Evolutionary conservation across 2,329 filamentous ascomycete species (phyloP), one percentile per base, ranked within the genome.

Genomic region (Fusarium tuaranense): DNA sequence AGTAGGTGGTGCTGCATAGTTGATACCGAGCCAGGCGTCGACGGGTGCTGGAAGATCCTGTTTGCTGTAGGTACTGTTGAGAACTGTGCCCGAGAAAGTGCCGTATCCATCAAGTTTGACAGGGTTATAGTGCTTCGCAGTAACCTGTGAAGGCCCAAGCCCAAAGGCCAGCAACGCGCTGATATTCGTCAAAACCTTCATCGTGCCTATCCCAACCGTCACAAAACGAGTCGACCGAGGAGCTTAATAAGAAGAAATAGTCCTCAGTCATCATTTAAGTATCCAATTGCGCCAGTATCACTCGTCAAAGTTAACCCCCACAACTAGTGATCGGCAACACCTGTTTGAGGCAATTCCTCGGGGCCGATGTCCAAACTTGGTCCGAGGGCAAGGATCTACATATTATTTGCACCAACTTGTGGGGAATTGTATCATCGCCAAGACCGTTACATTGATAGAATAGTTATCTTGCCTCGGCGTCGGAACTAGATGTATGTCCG

Each of bases 1-100:
- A 1, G 82, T 81, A 0, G 84, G 85, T 34, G 85, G 84, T 0
- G 79, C 78, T 0, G 86, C 82, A 59, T 87, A 88, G 73, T 86
- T 84, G 36, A 88, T 83, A 3, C 85, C 85, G 7, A 88, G 78
- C 86, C 86, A 88, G 0, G 86, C 86, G 70, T 88, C 84, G 2
- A 87, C 82, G 0, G 81, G 34, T 1, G 64, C 36, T 4, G 76
- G 72, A 0, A 78, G 59, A 0, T 63, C 38, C 8, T 73, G 53
- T 14, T 63, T 69, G 12, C 55, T 72, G 2, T 76, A 67, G 0
- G 76, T 77, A 13, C 63, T 66, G 39, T 77, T 78, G 34, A 76
- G 10, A 1, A 69, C 69, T 0, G 71, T 77, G 2, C 76, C 76
- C 1, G 74, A 76, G 14, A 76, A 76, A 12, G 65, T 73, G 2